A percentile compares a stretch with the other conserved stretches of the same genome.
Evolutionary conservation across 2,329 filamentous ascomycete genomes (phyloP).

Genomic region (Fragosphaeria purpurea): DNA sequence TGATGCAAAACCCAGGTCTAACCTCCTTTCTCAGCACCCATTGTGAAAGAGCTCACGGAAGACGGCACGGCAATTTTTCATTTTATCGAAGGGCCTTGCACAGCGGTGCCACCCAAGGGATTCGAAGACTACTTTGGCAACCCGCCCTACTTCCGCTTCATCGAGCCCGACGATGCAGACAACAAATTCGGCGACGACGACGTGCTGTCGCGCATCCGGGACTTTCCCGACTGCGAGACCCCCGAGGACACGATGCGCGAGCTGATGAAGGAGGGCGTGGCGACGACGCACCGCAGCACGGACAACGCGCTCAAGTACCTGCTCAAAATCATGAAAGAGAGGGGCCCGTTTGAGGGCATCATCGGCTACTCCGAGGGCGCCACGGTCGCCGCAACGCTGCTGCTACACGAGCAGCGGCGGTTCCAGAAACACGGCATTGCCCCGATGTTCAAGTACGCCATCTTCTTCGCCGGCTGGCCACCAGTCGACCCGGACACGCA

Average conservation of each 20-base stretch:
- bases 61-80: constrained; percentile 38
- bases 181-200: constrained; percentile 30
- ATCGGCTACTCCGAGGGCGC: constrained; percentile 54
- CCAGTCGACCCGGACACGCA: constrained; percentile 34
- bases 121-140: constrained; percentile 49
- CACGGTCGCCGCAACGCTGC: constrained; percentile 40
- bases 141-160: constrained; percentile 46
- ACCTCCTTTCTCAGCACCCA: constrained; percentile 26
- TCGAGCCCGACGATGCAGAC: constrained; percentile 38
- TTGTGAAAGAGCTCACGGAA: constrained; percentile 36
- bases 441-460: constrained; percentile 34
- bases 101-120: constrained; percentile 38
- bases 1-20: too few species aligned
- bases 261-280: constrained; percentile 27
- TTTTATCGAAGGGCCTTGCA: constrained; percentile 42
- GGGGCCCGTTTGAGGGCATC: constrained; percentile 40
- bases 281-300: constrained; percentile 25
- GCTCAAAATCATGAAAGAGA: constrained; percentile 34
- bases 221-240: constrained; percentile 41
- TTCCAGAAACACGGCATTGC: constrained; percentile 22
- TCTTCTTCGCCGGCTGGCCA: constrained; percentile 46
- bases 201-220: constrained; percentile 40
- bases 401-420: constrained; percentile 39
- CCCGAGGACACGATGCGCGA: constrained; percentile 47
- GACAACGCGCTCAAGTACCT: constrained; percentile 31